These are phyloP conservation scores for Vanderwaltozyma verrucispora DNA, from an alignment of 805 yeast species.

Conservation along the genomic window DNA sequence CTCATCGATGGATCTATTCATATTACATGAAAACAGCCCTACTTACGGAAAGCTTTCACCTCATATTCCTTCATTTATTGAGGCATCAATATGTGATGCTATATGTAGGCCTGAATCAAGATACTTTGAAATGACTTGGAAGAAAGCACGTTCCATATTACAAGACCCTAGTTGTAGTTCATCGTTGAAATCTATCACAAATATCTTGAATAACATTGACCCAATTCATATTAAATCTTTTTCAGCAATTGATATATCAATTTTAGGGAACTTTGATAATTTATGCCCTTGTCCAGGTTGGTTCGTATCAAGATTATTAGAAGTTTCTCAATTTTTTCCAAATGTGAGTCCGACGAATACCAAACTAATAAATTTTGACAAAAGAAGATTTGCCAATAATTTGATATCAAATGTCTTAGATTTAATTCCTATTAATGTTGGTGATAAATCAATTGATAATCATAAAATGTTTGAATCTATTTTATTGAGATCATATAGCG, in stretches of 20 bases:
- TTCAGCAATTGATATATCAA: constrained; percentile 14
- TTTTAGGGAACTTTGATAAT: constrained; percentile 24
- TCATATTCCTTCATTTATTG: constrained; percentile 74
- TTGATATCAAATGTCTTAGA: constrained; percentile 45
- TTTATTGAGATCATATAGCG: constrained; percentile 18
- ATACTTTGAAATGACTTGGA: constrained; percentile 59
- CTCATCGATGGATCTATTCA: constrained; percentile 41
- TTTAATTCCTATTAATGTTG: constrained; percentile 23
- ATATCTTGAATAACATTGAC: constrained; percentile 14
- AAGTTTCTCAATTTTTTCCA: constrained; percentile 67
- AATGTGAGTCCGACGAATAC: constrained; percentile 60
- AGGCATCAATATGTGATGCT: constrained; percentile 64
- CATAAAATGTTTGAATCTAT: constrained; percentile 9
- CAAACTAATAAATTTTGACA: constrained; percentile 72
- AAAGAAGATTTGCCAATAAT: constrained; percentile 59
- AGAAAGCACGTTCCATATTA: constrained; percentile 35
- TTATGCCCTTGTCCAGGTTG: constrained; percentile 87
- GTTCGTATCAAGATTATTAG: constrained; percentile 72
- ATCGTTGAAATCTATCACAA: constrained; percentile 24
- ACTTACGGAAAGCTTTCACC: constrained; percentile 27
- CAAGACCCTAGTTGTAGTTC: constrained; percentile 7
- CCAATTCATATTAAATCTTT: constrained; percentile 18
- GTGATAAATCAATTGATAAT: not conserved
- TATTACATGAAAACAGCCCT: no score
- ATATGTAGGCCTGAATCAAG: constrained; percentile 76